Percentiles rank a stretch among this genome's conserved stretches.
These are phyloP conservation scores for Hygrocybe coccinea DNA, from an alignment of 768 basidiomycete species.

Conservation along the genomic window DNA sequence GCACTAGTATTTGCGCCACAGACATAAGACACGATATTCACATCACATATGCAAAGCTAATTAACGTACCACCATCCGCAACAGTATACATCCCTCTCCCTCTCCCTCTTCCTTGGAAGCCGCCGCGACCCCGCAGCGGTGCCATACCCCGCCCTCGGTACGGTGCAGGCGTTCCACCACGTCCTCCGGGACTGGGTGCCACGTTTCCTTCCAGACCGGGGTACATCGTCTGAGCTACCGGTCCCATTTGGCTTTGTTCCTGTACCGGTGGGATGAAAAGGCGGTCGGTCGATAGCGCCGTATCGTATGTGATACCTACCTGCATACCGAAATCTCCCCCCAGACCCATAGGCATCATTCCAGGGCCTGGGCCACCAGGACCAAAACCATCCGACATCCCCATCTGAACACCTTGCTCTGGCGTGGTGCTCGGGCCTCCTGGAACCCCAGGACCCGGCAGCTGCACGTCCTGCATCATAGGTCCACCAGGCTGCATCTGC, in stretches of 20 bases:
- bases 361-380: slow-evolving; percentile 38
- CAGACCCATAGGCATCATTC: slow-evolving; percentile 72
- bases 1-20: slow-evolving; percentile 14
- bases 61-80: slow-evolving; percentile 28
- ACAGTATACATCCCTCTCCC: slow-evolving; percentile 36
- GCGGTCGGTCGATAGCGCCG: background rate
- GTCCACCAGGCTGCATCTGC: slow-evolving; percentile 31
- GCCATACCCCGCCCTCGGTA: slow-evolving; percentile 38
- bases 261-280: slow-evolving; percentile 18
- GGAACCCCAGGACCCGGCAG: slow-evolving; percentile 32
- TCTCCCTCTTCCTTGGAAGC: slow-evolving; percentile 39
- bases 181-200: slow-evolving; percentile 39
- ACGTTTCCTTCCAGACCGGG: slow-evolving; percentile 50
- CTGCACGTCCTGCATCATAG: slow-evolving; percentile 35
- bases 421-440: slow-evolving; percentile 35
- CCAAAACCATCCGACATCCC: slow-evolving; percentile 46
- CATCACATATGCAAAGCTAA: slow-evolving; percentile 4
- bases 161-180: slow-evolving; percentile 34
- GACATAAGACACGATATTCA: background rate
- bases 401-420: slow-evolving; percentile 38
- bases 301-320: slow-evolving; percentile 41
- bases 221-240: slow-evolving; percentile 67
- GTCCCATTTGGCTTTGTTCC: slow-evolving; percentile 45
- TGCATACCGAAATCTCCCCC: slow-evolving; percentile 68
- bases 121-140: slow-evolving; percentile 36